Conservation (phyloP, 768 basidiomycete species). For the Hirschioporus abietinus region DNA sequence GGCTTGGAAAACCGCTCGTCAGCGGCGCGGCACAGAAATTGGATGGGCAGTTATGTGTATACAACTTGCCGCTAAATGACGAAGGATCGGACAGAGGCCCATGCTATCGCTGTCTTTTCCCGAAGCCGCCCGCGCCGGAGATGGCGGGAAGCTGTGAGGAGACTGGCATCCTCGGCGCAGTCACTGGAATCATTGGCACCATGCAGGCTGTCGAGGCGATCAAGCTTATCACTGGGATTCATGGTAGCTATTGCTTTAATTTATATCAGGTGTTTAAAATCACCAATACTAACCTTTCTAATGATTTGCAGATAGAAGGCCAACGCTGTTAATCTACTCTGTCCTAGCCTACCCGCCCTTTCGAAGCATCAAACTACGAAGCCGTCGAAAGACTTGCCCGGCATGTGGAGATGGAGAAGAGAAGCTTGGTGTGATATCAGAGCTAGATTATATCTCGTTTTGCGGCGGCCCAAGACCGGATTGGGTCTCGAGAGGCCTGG, state of each 20-base stretch:
- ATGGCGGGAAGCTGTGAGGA: conserved; percentile 79
- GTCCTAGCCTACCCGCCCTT: conserved; percentile 68
- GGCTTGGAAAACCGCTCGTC: conserved; percentile 74
- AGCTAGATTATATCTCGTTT: conserved; percentile 78
- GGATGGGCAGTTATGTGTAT: conserved; percentile 76
- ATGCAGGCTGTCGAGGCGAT: conserved; percentile 87
- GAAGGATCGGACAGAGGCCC: conserved; percentile 53
- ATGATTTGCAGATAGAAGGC: conserved; percentile 41
- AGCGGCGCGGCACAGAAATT: conserved; percentile 88
- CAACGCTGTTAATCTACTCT: conserved; percentile 69
- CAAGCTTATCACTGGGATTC: conserved; percentile 65
- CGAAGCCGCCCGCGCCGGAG: conserved; percentile 63
- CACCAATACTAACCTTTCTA: background rate
- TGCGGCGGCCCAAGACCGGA: conserved; percentile 72
- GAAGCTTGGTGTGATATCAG: conserved; percentile 40
- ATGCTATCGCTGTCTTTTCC: conserved; percentile 94
- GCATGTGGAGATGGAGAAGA: conserved; percentile 62
- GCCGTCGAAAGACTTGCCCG: conserved; percentile 62
- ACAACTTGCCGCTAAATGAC: conserved; percentile 41
- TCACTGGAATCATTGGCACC: conserved; percentile 86
- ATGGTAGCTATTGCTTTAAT: conserved; percentile 39
- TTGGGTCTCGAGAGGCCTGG: conserved; percentile 54
- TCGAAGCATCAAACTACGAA: conserved; percentile 76
- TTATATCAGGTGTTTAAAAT: background rate
- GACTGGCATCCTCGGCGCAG: conserved; percentile 80